Evolutionary conservation across 441 rosid genomes (phyloP), one percentile per base, ranked within the genome.

Genomic region (Eruca vesicaria): DNA sequence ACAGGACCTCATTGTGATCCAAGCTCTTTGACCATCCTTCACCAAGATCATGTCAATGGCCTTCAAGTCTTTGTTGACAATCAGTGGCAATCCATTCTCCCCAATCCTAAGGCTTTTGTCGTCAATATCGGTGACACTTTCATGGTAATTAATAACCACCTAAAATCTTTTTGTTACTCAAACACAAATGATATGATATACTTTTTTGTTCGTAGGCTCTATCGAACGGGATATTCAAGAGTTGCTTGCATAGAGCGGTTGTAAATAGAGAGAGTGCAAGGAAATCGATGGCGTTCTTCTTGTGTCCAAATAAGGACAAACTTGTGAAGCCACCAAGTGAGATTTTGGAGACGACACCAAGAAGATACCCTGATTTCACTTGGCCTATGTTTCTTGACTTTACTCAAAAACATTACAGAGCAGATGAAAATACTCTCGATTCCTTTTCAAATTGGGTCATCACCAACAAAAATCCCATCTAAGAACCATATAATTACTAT

Each of bases 391-490:
- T 93, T 23, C 97, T 86, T 66, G 85, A 76, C 21, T 91, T 91
- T 70, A 89, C 99, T 7, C 98, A 96, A 80, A 96, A 93, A 82
- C 94, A 96, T 72, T 93, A 96, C 86, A 84, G 99, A 80, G 99
- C 98, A 9, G 99, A 96, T 90, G 90, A 89, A 91, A 91, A 88
- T 74, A 96, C 99, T 10, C 97, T 96, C 7, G 84, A 86, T 76
- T 86, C 23, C 35, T 96, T 96, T 86, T 74, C 90, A 9, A 81
- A 84, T 31, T 96, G 99, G 99, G 68, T 93, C 53, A 68, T 55
- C 48, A 9, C 74, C 59, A 78, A 73, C 35, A 77, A 71, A 0
- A 52, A 38, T 60, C 63, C 48, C 57, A 62, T 68, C 35, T 78
- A 78, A 68, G 71, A 77, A 87, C n/a, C n/a, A 82, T 28, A 81